These are phyloP conservation scores for Citrus mangshanensis DNA, from an alignment of 345 rosid genomes.

Conservation along the genomic window DNA sequence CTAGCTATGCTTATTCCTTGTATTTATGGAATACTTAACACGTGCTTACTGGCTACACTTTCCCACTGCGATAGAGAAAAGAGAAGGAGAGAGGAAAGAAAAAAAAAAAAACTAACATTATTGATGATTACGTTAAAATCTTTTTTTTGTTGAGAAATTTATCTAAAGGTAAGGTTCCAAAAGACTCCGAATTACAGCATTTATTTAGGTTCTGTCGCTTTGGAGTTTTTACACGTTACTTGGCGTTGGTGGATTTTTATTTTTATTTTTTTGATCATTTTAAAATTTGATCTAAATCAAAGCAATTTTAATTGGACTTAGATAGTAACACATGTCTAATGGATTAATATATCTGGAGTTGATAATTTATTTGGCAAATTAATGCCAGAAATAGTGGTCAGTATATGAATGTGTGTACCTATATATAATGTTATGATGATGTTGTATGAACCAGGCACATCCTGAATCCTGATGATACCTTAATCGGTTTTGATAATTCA, in stretches of 20 bases:
- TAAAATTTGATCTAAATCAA: neutral
- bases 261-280: no score
- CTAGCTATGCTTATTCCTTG: neutral
- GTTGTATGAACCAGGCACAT: neutral
- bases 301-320: neutral
- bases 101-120: neutral
- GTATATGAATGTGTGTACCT: neutral
- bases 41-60: constrained; percentile 10
- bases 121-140: neutral
- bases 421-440: neutral
- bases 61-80: neutral
- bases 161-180: no score
- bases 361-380: no score
- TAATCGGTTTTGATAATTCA: neutral
- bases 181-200: neutral
- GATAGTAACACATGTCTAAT: neutral
- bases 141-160: neutral
- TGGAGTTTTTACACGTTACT: neutral
- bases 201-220: neutral
- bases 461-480: no score
- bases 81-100: neutral
- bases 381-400: neutral
- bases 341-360: neutral
- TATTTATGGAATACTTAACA: neutral
- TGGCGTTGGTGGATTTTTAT: no score